A percentile compares a stretch with the other conserved stretches of the same genome.
Evolutionary conservation across 768 basidiomycete genomes (phyloP).

Genomic region (Mycena amicta): DNA sequence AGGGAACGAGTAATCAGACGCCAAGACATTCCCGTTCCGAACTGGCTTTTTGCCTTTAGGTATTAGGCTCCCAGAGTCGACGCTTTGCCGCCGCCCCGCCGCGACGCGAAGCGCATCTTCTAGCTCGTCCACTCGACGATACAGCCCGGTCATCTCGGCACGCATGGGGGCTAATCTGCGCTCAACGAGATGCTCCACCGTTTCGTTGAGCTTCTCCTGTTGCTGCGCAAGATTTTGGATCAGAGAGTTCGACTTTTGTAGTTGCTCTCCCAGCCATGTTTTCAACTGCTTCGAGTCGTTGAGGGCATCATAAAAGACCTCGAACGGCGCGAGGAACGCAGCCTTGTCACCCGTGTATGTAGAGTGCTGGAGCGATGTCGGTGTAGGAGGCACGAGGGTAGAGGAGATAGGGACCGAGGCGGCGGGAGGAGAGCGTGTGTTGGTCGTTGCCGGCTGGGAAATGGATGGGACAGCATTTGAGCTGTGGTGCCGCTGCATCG

Average conservation of each 20-base stretch:
- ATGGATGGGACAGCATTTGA: constrained; percentile 7
- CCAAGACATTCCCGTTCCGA: constrained; percentile 42
- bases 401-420: constrained; percentile 71
- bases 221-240: constrained; percentile 56
- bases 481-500: constrained; percentile 42
- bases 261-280: constrained; percentile 72
- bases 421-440: constrained; percentile 52
- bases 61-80: constrained; percentile 26
- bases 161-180: constrained; percentile 58
- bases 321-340: constrained; percentile 83
- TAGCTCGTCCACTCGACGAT: constrained; percentile 68
- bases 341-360: constrained; percentile 65
- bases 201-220: constrained; percentile 63
- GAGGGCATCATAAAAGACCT: constrained; percentile 82
- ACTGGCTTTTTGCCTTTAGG: constrained; percentile 35
- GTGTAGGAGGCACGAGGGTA: constrained; percentile 68
- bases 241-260: constrained; percentile 62
- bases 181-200: constrained; percentile 64
- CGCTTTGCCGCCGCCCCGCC: constrained; percentile 28
- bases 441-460: constrained; percentile 16
- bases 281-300: constrained; percentile 81
- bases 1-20: constrained; percentile 52
- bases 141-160: constrained; percentile 62
- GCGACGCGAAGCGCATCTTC: constrained; percentile 49
- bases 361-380: constrained; percentile 63